Conservation (phyloP, 2,329 filamentous ascomycete species). For the Lecanosticta acicola region DNA sequence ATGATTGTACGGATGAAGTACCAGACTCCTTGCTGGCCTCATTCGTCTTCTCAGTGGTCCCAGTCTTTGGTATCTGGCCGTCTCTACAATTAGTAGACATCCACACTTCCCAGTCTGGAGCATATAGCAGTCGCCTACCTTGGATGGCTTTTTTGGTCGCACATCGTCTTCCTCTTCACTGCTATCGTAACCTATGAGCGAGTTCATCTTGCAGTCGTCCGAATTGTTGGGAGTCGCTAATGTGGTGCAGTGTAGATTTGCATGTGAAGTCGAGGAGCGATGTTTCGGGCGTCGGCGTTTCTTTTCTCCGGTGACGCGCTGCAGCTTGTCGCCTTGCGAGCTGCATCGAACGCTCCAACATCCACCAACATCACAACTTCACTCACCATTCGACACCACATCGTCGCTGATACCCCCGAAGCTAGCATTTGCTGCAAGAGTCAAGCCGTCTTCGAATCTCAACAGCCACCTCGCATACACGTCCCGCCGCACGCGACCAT, state of each 20-base stretch:
- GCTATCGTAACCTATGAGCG: constrained; percentile 42
- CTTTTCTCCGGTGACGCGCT: background rate
- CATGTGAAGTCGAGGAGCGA: constrained; percentile 5
- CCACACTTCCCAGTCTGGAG: constrained; percentile 28
- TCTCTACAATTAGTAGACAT: constrained; percentile 43
- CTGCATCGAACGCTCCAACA: background rate
- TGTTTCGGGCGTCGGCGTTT: too few species aligned
- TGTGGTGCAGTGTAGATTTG: too few species aligned
- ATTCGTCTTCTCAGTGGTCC: background rate
- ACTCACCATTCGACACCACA: background rate
- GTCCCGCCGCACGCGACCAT: constrained; percentile 38
- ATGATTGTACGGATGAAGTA: too few species aligned
- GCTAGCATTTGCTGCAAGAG: too few species aligned
- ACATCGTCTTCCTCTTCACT: constrained; percentile 41
- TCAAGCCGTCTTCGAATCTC: too few species aligned
- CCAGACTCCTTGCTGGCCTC: background rate
- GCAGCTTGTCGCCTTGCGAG: background rate
- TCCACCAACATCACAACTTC: background rate
- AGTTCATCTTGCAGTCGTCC: constrained; percentile 22
- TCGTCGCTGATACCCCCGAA: background rate
- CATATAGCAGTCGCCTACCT: constrained; percentile 36
- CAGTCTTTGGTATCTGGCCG: constrained; percentile 27
- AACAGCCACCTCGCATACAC: background rate
- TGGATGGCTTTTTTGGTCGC: constrained; percentile 24
- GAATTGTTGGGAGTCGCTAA: background rate